Base-by-base conservation (phyloP, 805 yeast species). In the Peterozyma xylosa region DNA sequence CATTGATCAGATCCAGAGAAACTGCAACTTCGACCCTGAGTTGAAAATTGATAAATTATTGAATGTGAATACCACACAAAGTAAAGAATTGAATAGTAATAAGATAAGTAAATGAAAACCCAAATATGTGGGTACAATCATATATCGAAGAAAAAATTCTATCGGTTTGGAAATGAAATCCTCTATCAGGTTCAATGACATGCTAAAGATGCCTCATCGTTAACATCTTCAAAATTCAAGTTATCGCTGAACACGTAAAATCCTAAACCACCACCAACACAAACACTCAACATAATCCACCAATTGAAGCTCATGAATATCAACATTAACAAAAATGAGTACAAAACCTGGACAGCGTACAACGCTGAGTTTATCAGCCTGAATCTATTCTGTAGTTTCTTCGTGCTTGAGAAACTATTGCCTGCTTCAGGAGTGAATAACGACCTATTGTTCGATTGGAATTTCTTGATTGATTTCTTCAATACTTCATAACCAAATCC, bases 231-330 rank as follows among this genome's bases (percentile, higher is more conserved):
- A 33, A 17, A 30, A n/a, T n/a, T 32, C 27, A 27, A 7, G 35
- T 33, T 27, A 18, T 37, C 36, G 13, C 17, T 13, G 33, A 45
- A 45, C 13, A 64, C 30, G 44, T 55, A 69, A 35, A 59, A 58
- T 2, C 76, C 76, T 1, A 60, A 1, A 5, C 58, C 66, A 1
- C 74, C 68, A 9, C 76, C 76, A 2, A 58, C 42, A 29, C 60
- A 66, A 34, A 68, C 72, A 2, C 73, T 63, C 29, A 62, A 37
- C 75, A 71, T 71, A 35, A 69, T 56, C 73, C 73, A 71, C 40
- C 67, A 59, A 48, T 71, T 71, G 52, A 67, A 71, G 9, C 70
- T 66, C 76, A 71, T 71, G 46, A 71, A 71, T 11, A 71, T 64
- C 50, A 71, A 58, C 76, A 71, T 71, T 50, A 71, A 62, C 53